phyloP scores from a whole-genome alignment of 768 basidiomycete genomes.

The Leccinum aurantiacum region DNA sequence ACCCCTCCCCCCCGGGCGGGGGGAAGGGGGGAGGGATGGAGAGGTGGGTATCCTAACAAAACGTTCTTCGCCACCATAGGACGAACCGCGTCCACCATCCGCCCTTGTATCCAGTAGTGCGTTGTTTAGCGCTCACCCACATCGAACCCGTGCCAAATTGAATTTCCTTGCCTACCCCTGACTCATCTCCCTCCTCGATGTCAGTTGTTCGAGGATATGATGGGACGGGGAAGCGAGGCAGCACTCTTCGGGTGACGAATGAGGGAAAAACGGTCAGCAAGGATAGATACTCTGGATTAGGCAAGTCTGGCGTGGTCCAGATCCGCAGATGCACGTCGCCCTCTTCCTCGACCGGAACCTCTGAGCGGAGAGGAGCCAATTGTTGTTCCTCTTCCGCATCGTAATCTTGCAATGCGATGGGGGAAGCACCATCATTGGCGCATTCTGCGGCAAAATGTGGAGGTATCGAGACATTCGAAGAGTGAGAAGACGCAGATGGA shows the following conservation, averaged over 20 bases:
- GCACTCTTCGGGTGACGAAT: constrained; percentile 66
- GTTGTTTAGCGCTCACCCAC: constrained; percentile 66
- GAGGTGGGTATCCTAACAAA: constrained; percentile 53
- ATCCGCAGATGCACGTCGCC: constrained; percentile 62
- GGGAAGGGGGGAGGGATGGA: constrained; percentile 2
- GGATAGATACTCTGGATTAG: constrained; percentile 69
- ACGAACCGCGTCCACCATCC: constrained; percentile 78
- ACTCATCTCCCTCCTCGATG: constrained; percentile 67
- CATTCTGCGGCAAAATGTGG: constrained; percentile 33
- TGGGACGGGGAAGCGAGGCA: constrained; percentile 66
- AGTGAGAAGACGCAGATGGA: constrained; percentile 54
- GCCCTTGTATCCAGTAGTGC: constrained; percentile 69
- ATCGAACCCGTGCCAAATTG: constrained; percentile 81
- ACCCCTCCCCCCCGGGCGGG: no score
- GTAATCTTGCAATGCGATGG: constrained; percentile 33
- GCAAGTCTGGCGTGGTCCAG: constrained; percentile 80
- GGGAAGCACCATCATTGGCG: constrained; percentile 44
- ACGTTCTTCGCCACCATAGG: constrained; percentile 76
- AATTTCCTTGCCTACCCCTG: constrained; percentile 54
- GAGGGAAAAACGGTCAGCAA: constrained; percentile 75
- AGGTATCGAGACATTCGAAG: constrained; percentile 34
- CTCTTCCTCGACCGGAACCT: constrained; percentile 32
- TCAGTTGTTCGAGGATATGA: constrained; percentile 46
- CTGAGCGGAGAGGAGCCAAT: constrained; percentile 34
- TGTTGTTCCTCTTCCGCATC: constrained; percentile 36